A percentile compares a stretch with the other conserved stretches of the same genome.
These are phyloP conservation scores for Trichoderma harzianum DNA, from an alignment of 2,329 filamentous ascomycete species.

Conservation along the genomic window DNA sequence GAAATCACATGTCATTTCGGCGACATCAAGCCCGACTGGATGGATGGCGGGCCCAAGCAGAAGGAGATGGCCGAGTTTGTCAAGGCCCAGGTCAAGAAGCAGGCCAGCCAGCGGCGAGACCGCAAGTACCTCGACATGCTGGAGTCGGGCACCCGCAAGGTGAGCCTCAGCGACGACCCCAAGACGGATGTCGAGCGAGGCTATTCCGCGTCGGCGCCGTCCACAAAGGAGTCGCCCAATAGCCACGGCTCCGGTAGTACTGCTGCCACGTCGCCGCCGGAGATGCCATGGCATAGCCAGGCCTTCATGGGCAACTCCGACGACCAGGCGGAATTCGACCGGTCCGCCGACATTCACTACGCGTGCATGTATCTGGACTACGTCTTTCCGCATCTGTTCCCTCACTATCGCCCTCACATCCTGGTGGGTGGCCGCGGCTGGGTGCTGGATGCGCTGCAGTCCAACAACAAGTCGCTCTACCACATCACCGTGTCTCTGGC, in stretches of 20 bases:
- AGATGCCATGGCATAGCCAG: constrained; percentile 34
- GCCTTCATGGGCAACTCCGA: constrained; percentile 26
- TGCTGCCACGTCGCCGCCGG: constrained; percentile 30
- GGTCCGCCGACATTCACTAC: constrained; percentile 38
- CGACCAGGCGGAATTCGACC: constrained; percentile 21
- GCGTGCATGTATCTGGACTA: constrained; percentile 61
- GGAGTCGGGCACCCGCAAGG: constrained; percentile 31
- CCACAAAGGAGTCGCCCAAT: constrained; percentile 13
- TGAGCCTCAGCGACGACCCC: constrained; percentile 16
- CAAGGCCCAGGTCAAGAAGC: constrained; percentile 56
- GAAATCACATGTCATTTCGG: constrained; percentile 55
- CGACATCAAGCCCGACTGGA: constrained; percentile 54
- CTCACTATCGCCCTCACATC: constrained; percentile 57
- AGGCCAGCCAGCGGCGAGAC: constrained; percentile 49
- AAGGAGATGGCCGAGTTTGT: constrained; percentile 50
- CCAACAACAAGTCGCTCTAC: constrained; percentile 56
- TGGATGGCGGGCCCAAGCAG: constrained; percentile 51
- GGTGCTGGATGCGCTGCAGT: constrained; percentile 55
- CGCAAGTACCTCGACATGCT: constrained; percentile 46
- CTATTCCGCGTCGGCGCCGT: constrained; percentile 13
- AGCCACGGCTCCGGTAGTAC: constrained; percentile 19
- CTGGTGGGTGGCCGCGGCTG: constrained; percentile 57
- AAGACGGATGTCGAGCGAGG: constrained; percentile 3
- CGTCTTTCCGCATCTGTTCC: constrained; percentile 60
- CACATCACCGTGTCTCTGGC: constrained; percentile 55